Percentiles rank a stretch among this genome's conserved stretches.
Evolutionary conservation across 1,139 yeast species (phyloP).

Genomic region (Kluyveromyces marxianus): DNA sequence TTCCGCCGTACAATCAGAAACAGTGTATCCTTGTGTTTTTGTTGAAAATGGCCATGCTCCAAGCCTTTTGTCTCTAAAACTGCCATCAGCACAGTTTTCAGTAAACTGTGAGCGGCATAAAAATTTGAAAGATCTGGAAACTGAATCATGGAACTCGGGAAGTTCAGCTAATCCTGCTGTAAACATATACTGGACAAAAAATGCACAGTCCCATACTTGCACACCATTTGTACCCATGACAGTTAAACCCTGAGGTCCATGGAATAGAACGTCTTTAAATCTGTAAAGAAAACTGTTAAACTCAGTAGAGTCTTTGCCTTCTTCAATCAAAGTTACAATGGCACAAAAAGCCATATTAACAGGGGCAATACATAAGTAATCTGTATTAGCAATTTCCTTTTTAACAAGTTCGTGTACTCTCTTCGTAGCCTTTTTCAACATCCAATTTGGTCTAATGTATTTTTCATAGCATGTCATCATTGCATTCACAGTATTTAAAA

Average conservation of each 20-base stretch:
- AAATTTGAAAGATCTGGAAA: constrained; percentile 60
- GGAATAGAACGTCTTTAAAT: constrained; percentile 70
- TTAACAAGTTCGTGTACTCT: constrained; percentile 55
- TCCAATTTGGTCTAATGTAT: constrained; percentile 66
- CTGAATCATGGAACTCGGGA: constrained; percentile 57
- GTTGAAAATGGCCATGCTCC: constrained; percentile 99
- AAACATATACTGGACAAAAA: constrained; percentile 76
- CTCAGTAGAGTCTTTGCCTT: constrained; percentile 60
- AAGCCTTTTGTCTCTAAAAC: constrained; percentile 71
- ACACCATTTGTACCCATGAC: constrained; percentile 97
- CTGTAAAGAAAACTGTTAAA: constrained; percentile 52
- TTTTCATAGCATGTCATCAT: constrained; percentile 58
- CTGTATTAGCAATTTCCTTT: constrained; percentile 75
- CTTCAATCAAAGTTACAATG: constrained; percentile 58
- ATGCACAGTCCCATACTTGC: constrained; percentile 96
- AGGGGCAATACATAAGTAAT: constrained; percentile 84
- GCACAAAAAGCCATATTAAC: constrained; percentile 82
- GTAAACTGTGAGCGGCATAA: constrained; percentile 79
- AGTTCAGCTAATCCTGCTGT: constrained; percentile 70
- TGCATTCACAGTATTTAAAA: constrained; percentile 59
- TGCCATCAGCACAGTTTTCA: constrained; percentile 67
- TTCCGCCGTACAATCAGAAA: constrained; percentile 96
- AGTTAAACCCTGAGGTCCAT: constrained; percentile 86
- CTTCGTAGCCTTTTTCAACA: constrained; percentile 46
- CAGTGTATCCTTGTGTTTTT: constrained; percentile 92